Base-by-base conservation (phyloP, 306 rosid species). In the Cucumis melo region DNA sequence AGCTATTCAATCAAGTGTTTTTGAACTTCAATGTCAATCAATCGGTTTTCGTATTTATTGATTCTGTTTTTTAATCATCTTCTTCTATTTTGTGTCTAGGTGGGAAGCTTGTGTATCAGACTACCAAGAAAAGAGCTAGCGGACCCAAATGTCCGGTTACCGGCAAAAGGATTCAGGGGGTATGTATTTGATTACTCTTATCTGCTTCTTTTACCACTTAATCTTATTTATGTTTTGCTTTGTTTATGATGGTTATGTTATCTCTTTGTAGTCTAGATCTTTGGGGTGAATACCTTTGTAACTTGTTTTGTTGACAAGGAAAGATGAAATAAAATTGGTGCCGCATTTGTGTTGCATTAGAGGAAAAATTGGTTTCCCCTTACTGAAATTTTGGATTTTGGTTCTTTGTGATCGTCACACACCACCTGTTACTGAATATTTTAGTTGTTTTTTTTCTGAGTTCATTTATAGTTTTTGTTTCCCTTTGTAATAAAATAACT, bases 101-200 rank as follows among this genome's bases (percentile, higher is more conserved):
- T 2, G 77, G 77, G 29, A 73, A 73, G 62, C 77, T 73, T 53
- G 77, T 73, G 44, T 73, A 73, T 61, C 77, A 73, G 77, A 73
- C 61, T 5, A 73, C 77, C 61, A 73, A 73, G 48, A 73, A 73
- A 19, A 54, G 62, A 53, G 77, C 77, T 0, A 73, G 77, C 53
- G 77, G 77, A 27, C 77, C 77, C 0, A 73, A 73, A 73, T 73
- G 77, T 53, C 77, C 77, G 10, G 77, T 73, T 11, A 73, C 77
- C 9, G 77, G 77, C 8, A 73, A 73, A 19, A 73, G 77, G 41
- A 73, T 73, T 51, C 77, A 73, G 59, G 77, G 77, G 12, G 77
- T 73, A 73, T 9, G 77, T 53, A 2, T 53, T 73, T 6, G 5
- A 51, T 51, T 29, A 50, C 3, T 29, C 8, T 72, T 72, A 1